Conservation (phyloP, 1,139 yeast species). For the Debaryomycetaceae sp. region DNA sequence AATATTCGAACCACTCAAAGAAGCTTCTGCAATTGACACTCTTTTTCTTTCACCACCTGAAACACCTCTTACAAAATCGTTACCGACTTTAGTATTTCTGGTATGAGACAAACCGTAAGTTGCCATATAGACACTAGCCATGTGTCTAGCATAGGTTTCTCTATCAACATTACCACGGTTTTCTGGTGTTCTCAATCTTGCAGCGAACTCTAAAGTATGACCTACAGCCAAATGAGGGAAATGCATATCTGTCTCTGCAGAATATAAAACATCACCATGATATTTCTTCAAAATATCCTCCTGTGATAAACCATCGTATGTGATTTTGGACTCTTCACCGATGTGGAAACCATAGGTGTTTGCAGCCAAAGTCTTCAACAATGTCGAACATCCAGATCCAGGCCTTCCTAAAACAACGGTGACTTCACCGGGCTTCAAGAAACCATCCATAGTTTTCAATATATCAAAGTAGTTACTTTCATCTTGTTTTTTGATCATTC, state of each 20-base stretch:
- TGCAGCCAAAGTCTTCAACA: constrained; percentile 31
- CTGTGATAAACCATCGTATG: constrained; percentile 52
- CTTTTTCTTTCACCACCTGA: constrained; percentile 47
- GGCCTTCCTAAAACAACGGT: constrained; percentile 38
- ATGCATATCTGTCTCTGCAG: constrained; percentile 53
- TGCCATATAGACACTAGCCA: constrained; percentile 43
- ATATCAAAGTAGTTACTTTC: constrained; percentile 24
- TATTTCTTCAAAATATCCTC: constrained; percentile 43
- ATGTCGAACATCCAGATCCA: constrained; percentile 36
- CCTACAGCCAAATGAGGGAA: constrained; percentile 53
- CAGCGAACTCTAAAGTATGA: constrained; percentile 47
- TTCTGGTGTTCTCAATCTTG: constrained; percentile 40
- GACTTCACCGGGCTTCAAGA: constrained; percentile 32
- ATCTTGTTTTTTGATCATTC: constrained; percentile 10
- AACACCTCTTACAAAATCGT: constrained; percentile 37
- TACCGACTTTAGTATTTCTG: constrained; percentile 33
- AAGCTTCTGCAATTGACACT: constrained; percentile 43
- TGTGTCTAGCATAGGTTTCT: constrained; percentile 38
- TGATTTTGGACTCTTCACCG: constrained; percentile 23
- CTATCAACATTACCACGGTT: constrained; percentile 37
- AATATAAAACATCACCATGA: constrained; percentile 49
- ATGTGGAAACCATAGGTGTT: constrained; percentile 35
- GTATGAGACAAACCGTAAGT: constrained; percentile 38
- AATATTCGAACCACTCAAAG: constrained; percentile 33
- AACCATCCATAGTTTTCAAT: constrained; percentile 33